A percentile compares a stretch with the other conserved stretches of the same genome.
These are phyloP conservation scores for Trichophyton rubrum DNA, from an alignment of 2,329 filamentous ascomycete species.

Conservation along the genomic window DNA sequence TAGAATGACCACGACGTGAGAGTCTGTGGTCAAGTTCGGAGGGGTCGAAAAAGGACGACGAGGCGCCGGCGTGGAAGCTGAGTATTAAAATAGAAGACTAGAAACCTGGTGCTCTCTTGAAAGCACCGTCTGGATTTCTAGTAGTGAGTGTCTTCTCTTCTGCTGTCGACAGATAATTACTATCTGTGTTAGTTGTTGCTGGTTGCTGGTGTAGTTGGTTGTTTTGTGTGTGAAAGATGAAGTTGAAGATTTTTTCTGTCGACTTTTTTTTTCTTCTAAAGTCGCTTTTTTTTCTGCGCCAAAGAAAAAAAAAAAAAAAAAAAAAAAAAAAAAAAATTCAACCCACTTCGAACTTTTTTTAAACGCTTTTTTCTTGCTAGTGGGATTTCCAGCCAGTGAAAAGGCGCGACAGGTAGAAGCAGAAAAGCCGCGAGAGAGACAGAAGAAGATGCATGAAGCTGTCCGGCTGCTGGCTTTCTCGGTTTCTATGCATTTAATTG, in stretches of 20 bases:
- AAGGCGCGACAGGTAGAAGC: not conserved
- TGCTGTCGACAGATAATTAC: not conserved
- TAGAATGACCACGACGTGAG: slow-evolving; percentile 55
- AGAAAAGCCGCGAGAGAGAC: not conserved
- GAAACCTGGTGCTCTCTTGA: slow-evolving; percentile 6
- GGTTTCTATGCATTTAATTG: no score
- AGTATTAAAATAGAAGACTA: slow-evolving; percentile 1
- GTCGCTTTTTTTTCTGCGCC: not conserved
- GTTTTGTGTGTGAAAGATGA: slow-evolving; percentile 8
- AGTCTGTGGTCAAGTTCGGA: slow-evolving; percentile 49
- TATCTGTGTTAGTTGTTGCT: not conserved
- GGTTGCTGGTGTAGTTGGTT: not conserved
- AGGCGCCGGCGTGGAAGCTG: not conserved
- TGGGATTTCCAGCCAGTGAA: slow-evolving; percentile 5
- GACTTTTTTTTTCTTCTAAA: not conserved
- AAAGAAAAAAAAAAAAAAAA: not conserved
- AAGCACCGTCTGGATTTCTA: slow-evolving; percentile 7
- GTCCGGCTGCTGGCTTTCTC: not conserved
- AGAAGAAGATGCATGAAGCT: not conserved
- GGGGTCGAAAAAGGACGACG: slow-evolving; percentile 6
- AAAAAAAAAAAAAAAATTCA: no score
- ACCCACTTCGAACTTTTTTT: not conserved
- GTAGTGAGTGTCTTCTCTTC: not conserved
- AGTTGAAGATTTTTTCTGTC: slow-evolving; percentile 8
- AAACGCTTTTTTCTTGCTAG: not conserved